Evolutionary conservation across 768 basidiomycete species (phyloP).

Genomic region (Dentipellis sp.): DNA sequence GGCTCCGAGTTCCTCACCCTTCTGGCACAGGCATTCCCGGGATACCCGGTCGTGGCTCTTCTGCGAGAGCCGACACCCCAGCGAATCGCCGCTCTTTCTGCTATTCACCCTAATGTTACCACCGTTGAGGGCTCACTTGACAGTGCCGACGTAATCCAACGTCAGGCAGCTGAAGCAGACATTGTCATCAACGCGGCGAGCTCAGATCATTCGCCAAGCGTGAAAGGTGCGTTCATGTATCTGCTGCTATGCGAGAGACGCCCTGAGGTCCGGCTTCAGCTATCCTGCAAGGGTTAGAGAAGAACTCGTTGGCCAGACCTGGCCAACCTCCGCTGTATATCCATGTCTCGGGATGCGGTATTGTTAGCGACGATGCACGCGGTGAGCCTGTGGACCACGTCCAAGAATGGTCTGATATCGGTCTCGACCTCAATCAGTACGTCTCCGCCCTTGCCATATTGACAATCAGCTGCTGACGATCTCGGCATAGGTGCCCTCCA

Average conservation of each 20-base stretch:
- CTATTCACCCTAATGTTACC: slow-evolving; percentile 24
- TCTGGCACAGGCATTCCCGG: slow-evolving; percentile 24
- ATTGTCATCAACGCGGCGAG: slow-evolving; percentile 33
- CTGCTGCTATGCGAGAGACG: neutral
- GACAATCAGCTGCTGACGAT: neutral
- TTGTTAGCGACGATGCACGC: slow-evolving; percentile 30
- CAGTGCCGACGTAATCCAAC: slow-evolving; percentile 26
- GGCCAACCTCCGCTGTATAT: slow-evolving; percentile 33
- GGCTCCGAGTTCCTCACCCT: slow-evolving; percentile 30
- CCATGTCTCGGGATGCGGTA: slow-evolving; percentile 33
- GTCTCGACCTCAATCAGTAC: slow-evolving; percentile 23
- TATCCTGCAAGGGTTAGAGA: slow-evolving; percentile 29
- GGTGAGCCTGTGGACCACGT: slow-evolving; percentile 27
- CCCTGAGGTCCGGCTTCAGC: slow-evolving; percentile 14
- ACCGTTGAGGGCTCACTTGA: slow-evolving; percentile 31
- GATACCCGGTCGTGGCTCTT: slow-evolving; percentile 27
- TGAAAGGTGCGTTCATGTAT: slow-evolving; percentile 19
- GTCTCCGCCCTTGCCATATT: neutral
- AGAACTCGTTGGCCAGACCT: slow-evolving; percentile 24
- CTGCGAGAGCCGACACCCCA: slow-evolving; percentile 25
- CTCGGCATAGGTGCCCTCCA: slow-evolving; percentile 17
- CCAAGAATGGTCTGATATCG: slow-evolving; percentile 29
- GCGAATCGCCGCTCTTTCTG: slow-evolving; percentile 22
- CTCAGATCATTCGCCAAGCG: slow-evolving; percentile 28
- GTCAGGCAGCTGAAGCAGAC: slow-evolving; percentile 26